Percentiles rank a stretch among this genome's conserved stretches.
These are phyloP conservation scores for Amesomyces nigricolor DNA, from an alignment of 2,329 filamentous ascomycete species.

Conservation along the genomic window DNA sequence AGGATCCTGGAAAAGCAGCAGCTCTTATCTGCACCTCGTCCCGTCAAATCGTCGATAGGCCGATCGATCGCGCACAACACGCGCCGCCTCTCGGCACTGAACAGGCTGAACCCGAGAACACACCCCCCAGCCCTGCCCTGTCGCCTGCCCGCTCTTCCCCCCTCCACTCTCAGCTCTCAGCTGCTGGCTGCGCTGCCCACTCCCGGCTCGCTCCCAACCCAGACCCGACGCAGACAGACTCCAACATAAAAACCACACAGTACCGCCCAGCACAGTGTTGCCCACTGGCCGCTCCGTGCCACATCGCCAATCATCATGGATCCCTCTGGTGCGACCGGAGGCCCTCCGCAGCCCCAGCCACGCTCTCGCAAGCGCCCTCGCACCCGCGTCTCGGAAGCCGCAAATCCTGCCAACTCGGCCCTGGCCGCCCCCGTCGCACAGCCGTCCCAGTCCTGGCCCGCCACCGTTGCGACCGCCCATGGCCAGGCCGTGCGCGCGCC, in stretches of 20 bases:
- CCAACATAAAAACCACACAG: background rate
- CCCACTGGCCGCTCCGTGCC: conserved; percentile 18
- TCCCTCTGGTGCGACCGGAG: conserved; percentile 18
- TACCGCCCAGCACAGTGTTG: conserved; percentile 19
- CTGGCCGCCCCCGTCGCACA: conserved; percentile 19
- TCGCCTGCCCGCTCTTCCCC: conserved; percentile 2
- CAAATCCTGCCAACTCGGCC: conserved; percentile 21
- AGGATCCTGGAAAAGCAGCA: too few relatives aligned
- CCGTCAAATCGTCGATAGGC: conserved; percentile 3
- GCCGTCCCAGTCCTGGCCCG: conserved; percentile 21
- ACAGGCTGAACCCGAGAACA: too few relatives aligned
- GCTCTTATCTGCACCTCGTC: background rate
- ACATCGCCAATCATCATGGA: conserved; percentile 20
- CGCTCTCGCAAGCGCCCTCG: conserved; percentile 26
- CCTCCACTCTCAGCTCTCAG: background rate
- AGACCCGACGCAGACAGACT: too few relatives aligned
- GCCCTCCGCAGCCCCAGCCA: conserved; percentile 21
- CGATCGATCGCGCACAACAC: conserved; percentile 11
- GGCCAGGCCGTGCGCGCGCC: conserved; percentile 25
- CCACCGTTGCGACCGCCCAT: conserved; percentile 17
- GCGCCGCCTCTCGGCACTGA: conserved; percentile 5
- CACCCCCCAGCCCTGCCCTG: too few relatives aligned
- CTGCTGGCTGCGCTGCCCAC: too few relatives aligned
- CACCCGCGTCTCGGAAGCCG: conserved; percentile 22
- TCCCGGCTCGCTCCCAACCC: too few relatives aligned